Evolutionary conservation across 305 asterid species (phyloP).

Genomic region (Solanum hybrid): DNA sequence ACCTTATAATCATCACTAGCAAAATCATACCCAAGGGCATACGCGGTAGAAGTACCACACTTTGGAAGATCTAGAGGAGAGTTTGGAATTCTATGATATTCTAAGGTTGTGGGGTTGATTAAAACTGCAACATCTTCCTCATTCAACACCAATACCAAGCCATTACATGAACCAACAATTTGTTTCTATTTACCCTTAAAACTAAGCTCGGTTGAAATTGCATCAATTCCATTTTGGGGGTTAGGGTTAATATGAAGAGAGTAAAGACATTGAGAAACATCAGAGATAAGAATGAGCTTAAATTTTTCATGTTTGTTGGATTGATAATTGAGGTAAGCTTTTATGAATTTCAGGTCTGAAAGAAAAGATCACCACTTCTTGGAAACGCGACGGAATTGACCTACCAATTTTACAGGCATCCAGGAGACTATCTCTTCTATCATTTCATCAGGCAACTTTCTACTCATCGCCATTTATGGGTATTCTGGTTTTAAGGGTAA

Average conservation of each 20-base stretch:
- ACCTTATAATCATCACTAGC: too few species aligned
- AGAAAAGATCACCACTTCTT: not conserved
- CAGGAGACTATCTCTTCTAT: not conserved
- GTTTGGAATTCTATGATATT: too few species aligned
- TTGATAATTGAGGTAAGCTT: not conserved
- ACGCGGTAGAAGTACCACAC: too few species aligned
- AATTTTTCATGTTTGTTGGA: not conserved
- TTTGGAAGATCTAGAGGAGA: too few species aligned
- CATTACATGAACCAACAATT: too few species aligned
- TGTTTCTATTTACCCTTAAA: too few species aligned
- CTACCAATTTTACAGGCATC: not conserved
- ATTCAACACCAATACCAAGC: too few species aligned
- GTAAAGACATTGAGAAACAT: not conserved
- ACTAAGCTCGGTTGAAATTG: not conserved
- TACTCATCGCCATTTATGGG: not conserved
- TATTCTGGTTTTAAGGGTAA: not conserved
- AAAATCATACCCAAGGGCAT: too few species aligned
- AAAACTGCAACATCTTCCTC: too few species aligned
- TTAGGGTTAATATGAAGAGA: not conserved
- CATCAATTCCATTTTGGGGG: not conserved
- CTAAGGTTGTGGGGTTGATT: too few species aligned
- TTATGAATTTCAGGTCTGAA: not conserved
- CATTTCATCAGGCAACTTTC: not conserved
- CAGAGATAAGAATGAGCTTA: not conserved
- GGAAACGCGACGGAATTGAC: not conserved